Conservation (phyloP, 768 basidiomycete species). For the Rhizopogon salebrosus region DNA sequence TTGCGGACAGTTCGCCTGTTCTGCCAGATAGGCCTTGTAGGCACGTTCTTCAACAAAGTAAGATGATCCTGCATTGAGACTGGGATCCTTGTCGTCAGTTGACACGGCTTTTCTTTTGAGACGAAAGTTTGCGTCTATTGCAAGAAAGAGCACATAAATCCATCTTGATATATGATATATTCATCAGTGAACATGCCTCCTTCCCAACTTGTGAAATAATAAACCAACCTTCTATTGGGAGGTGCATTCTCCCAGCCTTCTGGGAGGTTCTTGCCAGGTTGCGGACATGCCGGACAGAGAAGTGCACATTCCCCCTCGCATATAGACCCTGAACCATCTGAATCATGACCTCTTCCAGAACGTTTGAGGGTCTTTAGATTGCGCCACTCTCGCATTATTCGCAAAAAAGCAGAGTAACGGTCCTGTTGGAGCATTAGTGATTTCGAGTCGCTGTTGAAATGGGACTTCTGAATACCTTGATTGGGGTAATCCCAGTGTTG, state of each 20-base stretch:
- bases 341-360: conserved; percentile 7
- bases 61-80: conserved; percentile 22
- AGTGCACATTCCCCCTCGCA: conserved; percentile 3
- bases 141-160: conserved; percentile 21
- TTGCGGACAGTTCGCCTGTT: background rate
- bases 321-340: background rate
- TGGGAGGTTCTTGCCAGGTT: conserved; percentile 8
- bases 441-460: no score
- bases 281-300: conserved; percentile 11
- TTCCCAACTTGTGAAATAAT: background rate
- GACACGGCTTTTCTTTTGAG: conserved; percentile 23
- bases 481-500: conserved; percentile 21
- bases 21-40: conserved; percentile 12
- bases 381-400: conserved; percentile 6
- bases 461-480: conserved; percentile 9
- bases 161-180: conserved; percentile 20
- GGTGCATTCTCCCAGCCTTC: background rate
- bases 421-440: conserved; percentile 6
- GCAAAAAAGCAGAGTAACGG: conserved; percentile 9
- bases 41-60: conserved; percentile 21
- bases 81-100: conserved; percentile 20
- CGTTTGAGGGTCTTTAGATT: conserved; percentile 11
- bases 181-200: background rate
- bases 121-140: conserved; percentile 30
- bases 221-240: background rate